phyloP scores from a whole-genome alignment of 495 filamentous ascomycete genomes.

The Astrocystis sublimbata region DNA sequence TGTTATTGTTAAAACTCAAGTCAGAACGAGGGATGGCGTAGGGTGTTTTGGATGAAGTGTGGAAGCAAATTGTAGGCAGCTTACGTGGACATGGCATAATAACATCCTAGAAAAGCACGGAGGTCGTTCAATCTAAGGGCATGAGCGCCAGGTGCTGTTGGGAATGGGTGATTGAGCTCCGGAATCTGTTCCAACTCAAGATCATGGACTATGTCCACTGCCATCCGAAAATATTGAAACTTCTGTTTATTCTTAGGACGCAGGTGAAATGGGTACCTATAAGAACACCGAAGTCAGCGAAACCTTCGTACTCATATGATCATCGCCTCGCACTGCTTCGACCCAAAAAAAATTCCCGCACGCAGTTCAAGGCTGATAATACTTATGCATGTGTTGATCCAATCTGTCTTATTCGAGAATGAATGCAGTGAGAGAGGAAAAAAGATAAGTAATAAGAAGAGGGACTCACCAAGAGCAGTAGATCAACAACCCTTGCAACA shows the following conservation, averaged over 20 bases:
- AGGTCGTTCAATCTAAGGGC: constrained; percentile 36
- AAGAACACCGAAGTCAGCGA: not conserved
- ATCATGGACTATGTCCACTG: constrained; percentile 47
- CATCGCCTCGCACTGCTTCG: not conserved
- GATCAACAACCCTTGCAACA: constrained; percentile 46
- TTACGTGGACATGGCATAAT: constrained; percentile 40
- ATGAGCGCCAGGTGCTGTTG: constrained; percentile 11
- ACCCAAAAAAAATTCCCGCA: not conserved
- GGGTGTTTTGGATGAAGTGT: not conserved
- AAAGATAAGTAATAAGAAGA: too few species aligned
- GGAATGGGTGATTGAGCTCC: constrained; percentile 19
- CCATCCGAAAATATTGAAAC: constrained; percentile 48
- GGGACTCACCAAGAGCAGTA: constrained; percentile 51
- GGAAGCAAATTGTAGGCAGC: not conserved
- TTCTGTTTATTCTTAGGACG: constrained; percentile 46
- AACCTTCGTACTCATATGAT: not conserved
- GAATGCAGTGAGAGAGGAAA: too few species aligned
- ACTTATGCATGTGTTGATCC: too few species aligned
- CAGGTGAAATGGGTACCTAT: constrained; percentile 52
- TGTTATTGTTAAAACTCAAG: not conserved
- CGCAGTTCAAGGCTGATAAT: not conserved
- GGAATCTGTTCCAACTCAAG: constrained; percentile 43
- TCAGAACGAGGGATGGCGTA: not conserved
- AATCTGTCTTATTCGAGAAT: too few species aligned
- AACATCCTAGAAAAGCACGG: constrained; percentile 41